Percentiles rank a stretch among this genome's conserved stretches.
These are phyloP conservation scores for Xylaria polymorpha DNA, from an alignment of 2,329 filamentous ascomycete genomes.

Conservation along the genomic window DNA sequence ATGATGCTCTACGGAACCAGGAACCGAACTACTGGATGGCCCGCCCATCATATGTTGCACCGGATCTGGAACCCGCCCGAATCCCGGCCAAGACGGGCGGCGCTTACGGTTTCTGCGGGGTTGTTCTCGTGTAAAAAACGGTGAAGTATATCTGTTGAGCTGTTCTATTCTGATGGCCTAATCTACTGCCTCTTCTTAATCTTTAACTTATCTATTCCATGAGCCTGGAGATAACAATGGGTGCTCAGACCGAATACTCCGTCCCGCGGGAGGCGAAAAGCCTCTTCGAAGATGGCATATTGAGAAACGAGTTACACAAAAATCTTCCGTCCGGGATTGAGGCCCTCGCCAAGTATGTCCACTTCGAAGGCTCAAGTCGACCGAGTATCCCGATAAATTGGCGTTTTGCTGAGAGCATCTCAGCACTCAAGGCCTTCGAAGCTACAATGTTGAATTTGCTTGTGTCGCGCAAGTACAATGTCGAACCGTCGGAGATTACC, in stretches of 20 bases:
- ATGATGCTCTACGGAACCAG: neutral
- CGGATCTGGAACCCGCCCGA: neutral
- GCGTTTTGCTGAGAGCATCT: constrained; percentile 33
- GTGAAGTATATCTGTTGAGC: neutral
- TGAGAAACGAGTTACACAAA: constrained; percentile 29
- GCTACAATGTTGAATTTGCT: constrained; percentile 34
- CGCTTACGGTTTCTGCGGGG: neutral
- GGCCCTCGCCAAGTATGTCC: constrained; percentile 22
- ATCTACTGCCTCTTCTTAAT: neutral
- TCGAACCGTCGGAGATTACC: constrained; percentile 29
- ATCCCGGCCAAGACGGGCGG: constrained; percentile 1
- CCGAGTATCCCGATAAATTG: constrained; percentile 35
- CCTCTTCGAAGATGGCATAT: constrained; percentile 33
- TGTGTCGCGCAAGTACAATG: constrained; percentile 25
- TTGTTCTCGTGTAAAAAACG: neutral
- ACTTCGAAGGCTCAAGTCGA: constrained; percentile 26
- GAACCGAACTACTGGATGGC: neutral
- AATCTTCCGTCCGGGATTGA: constrained; percentile 20
- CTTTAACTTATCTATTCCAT: neutral
- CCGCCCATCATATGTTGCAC: neutral
- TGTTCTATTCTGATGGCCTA: neutral
- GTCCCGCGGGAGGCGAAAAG: constrained; percentile 22
- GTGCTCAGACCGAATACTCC: constrained; percentile 27
- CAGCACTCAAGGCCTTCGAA: constrained; percentile 35
- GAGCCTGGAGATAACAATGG: constrained; percentile 9